Evolutionary conservation across 2,329 filamentous ascomycete genomes (phyloP).

Genomic region (Coniochaeta prunicola): DNA sequence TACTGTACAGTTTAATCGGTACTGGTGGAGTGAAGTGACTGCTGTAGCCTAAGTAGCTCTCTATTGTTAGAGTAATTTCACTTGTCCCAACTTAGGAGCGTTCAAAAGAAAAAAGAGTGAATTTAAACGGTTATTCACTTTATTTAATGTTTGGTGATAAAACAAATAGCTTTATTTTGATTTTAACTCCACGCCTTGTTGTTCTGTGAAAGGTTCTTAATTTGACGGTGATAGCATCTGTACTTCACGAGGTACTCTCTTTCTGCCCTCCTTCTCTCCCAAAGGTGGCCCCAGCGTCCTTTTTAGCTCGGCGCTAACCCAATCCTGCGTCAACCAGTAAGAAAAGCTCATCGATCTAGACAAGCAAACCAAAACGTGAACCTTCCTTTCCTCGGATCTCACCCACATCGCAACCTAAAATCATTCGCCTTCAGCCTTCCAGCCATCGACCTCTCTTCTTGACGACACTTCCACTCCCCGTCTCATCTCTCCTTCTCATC

Average conservation of each 20-base stretch:
- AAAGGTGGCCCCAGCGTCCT: background rate
- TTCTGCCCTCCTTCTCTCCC: background rate
- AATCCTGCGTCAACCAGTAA: background rate
- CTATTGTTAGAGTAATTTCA: background rate
- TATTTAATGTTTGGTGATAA: background rate
- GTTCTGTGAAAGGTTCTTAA: background rate
- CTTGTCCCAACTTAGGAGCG: too few relatives aligned
- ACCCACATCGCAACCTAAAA: background rate
- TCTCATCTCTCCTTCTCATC: background rate
- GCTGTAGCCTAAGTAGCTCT: background rate
- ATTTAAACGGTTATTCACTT: too few relatives aligned
- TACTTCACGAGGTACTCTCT: background rate
- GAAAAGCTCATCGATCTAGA: background rate
- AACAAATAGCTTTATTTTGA: background rate
- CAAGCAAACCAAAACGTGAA: background rate
- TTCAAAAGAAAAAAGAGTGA: too few relatives aligned
- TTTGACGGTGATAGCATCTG: background rate
- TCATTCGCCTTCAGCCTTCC: background rate
- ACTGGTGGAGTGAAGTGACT: background rate
- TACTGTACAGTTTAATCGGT: background rate
- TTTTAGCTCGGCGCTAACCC: background rate
- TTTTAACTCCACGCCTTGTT: background rate
- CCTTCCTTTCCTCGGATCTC: conserved; percentile 1
- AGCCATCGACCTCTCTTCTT: background rate
- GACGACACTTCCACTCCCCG: background rate